Base-by-base conservation (phyloP, 2,329 filamentous ascomycete species). In the Diaporthe sp. region DNA sequence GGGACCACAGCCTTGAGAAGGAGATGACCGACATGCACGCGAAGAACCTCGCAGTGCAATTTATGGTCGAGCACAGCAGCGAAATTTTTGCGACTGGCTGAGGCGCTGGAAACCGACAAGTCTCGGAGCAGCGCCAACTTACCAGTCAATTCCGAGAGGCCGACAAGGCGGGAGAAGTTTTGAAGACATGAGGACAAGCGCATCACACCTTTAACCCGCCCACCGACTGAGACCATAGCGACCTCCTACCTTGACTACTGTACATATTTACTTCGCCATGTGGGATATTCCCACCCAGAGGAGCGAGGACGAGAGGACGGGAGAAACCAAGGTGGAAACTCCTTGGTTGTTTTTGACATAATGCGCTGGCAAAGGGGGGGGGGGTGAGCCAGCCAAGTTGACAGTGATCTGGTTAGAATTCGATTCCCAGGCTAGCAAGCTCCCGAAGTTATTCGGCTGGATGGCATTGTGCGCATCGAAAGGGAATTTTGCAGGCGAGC, bases 21-120 rank as follows among this genome's bases (percentile, higher is more conserved):
- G 97, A 99, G 83, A 97, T 99, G 92, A 96, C 93, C 39, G 97
- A 99, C 82, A 97, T 98, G 88, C 94, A 97, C 81, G 90, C 93
- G 78, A 98, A 98, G 89, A 97, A 98, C 79, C 89, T 93, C 77
- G 95, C 95, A 8, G 93, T 98, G 78, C 96, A 98, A 85, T 97
- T 97, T 79, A 88, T 99, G 81, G 93, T 98, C 77, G 96, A 98
- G 82, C 94, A 98, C 83, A 95, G 94, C 81, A 90, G 94, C 79
- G 90, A 89, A 78, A 94, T 98, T 75, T 98, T 98, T 82, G 86
- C 86, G 73, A 89, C 90, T 73, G 79, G 73, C 25, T 76, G 74
- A 73, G 63, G 22, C 63, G 44, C n/a, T 51, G 32, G 22, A 58
- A 19, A 42, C 22, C 37, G 58, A 55, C 32, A 42, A 27, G 13